A percentile compares a stretch with the other conserved stretches of the same genome.
Conservation (phyloP, 140 eudicot species). For the Anethum foeniculum region DNA sequence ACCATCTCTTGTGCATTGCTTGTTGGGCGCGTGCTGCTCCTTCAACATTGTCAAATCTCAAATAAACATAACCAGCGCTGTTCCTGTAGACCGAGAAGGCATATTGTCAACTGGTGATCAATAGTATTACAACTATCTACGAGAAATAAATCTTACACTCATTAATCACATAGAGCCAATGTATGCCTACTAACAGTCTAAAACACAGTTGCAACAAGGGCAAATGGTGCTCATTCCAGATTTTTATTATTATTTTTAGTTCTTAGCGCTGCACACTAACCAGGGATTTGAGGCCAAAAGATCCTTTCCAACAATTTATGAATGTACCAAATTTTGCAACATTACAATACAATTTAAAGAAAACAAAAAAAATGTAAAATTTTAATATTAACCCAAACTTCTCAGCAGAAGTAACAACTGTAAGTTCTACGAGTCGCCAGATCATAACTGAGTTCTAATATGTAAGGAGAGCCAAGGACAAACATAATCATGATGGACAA, state of each 20-base stretch:
- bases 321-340: neutral
- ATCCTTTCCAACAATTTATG: neutral
- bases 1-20: constrained; percentile 63
- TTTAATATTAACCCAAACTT: neutral
- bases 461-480: neutral
- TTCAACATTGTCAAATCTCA: constrained; percentile 44
- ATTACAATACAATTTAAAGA: neutral
- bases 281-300: neutral
- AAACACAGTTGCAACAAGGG: neutral
- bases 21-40: constrained; percentile 50
- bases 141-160: neutral
- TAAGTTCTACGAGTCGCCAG: neutral
- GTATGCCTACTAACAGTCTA: neutral
- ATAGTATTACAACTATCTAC: neutral
- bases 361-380: neutral
- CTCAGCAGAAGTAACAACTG: neutral
- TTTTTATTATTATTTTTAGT: neutral
- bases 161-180: neutral
- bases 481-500: neutral
- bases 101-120: neutral
- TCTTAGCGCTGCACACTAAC: neutral
- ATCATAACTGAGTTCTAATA: neutral
- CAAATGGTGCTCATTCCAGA: neutral
- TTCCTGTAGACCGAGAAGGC: constrained; percentile 25
- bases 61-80: constrained; percentile 50